Evolutionary conservation across 805 yeast genomes (phyloP).

Genomic region (Grigorovia transvaalensis): DNA sequence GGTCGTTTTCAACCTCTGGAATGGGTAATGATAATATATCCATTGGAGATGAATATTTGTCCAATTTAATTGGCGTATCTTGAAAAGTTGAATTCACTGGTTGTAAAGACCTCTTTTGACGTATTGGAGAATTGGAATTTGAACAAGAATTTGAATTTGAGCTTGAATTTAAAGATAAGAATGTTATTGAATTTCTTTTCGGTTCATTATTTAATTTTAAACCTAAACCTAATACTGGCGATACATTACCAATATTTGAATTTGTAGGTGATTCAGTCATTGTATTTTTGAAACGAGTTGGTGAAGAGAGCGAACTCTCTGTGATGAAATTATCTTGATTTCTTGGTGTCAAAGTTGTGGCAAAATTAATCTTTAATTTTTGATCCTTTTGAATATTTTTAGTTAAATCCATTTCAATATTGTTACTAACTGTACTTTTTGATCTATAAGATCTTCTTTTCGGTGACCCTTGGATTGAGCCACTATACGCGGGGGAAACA

Average conservation of each 20-base stretch:
- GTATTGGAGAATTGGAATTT: background rate
- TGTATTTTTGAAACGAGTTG: background rate
- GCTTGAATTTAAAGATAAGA: background rate
- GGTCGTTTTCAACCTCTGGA: background rate
- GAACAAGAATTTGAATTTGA: background rate
- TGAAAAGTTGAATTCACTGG: slow-evolving; percentile 8
- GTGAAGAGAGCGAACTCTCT: slow-evolving; percentile 1
- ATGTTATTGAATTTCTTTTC: slow-evolving; percentile 2
- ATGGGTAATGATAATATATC: slow-evolving; percentile 1
- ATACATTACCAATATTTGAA: background rate
- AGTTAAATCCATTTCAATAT: background rate
- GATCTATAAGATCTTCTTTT: slow-evolving; percentile 7
- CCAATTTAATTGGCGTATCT: slow-evolving; percentile 19
- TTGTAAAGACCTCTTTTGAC: background rate
- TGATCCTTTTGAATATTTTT: slow-evolving; percentile 1
- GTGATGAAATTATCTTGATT: background rate
- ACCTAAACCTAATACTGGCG: slow-evolving; percentile 7
- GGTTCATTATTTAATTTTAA: background rate
- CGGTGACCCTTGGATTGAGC: slow-evolving; percentile 9
- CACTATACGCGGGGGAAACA: slow-evolving; percentile 1
- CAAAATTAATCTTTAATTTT: slow-evolving; percentile 3
- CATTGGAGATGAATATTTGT: background rate
- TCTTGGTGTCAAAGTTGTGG: slow-evolving; percentile 2
- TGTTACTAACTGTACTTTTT: background rate
- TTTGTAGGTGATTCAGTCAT: slow-evolving; percentile 1